Evolutionary conservation across 2,329 filamentous ascomycete species (phyloP), one percentile per base, ranked within the genome.

Genomic region (Phaeosphaeriaceae sp.): DNA sequence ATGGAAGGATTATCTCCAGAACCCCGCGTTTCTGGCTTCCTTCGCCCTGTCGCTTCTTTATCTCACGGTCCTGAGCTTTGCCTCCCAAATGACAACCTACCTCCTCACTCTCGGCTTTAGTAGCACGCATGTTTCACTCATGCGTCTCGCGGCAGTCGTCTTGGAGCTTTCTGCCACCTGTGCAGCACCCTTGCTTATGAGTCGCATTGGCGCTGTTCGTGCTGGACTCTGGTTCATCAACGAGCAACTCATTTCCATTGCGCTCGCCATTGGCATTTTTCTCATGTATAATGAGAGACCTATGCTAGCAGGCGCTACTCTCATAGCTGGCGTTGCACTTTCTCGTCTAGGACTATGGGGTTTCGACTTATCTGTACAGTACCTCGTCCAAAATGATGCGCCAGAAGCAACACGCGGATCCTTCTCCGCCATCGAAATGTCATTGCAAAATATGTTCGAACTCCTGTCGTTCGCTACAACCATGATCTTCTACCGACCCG

Each of bases 391-490:
- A 58, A 76, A 78, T 50, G 74, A 77, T 17, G 74, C 76, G 1
- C 61, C 64, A 0, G 68, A 72, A 38, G 32, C 54, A 0, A 50
- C 56, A 7, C 82, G 89, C n/a, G 88, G 87, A 1, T 74, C 79
- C 0, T 92, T 92, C 58, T 90, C 87, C 0, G 77, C 86, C 0
- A 80, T 84, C 6, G 89, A 92, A 67, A 81, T 85, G 7, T 80
- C 84, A 0, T 78, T 86, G 32, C 88, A 92, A 66, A 91, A 86
- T 52, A 57, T 82, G 0, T 90, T 90, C 52, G 88, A 92, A 68
- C 77, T 91, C 39, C 69, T 85, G 1, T 86, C 87, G 0, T 91
- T 84, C 63, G 78, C 78, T 0, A 79, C 81, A 0, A 92, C 88
- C 0, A 84, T 90, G 50, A 64, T 86, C 3, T 90, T 86, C 52